Evolutionary conservation across 495 filamentous ascomycete genomes (phyloP).

Genomic region (Parachaetomium inaequale): DNA sequence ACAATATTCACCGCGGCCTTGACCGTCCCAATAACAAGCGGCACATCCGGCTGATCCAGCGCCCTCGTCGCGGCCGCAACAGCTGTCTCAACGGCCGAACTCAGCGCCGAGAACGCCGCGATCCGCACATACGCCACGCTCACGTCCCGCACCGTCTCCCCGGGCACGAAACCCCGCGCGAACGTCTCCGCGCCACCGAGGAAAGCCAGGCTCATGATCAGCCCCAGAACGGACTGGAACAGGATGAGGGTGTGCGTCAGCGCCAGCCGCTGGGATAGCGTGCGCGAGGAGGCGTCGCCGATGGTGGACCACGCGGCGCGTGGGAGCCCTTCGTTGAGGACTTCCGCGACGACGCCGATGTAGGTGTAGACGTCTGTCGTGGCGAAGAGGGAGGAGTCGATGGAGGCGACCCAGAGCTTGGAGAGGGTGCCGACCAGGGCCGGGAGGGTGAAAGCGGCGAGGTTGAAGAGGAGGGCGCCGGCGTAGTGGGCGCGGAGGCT

Average conservation of each 20-base stretch:
- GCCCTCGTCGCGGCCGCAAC: conserved; percentile 60
- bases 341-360: conserved; percentile 62
- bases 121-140: conserved; percentile 65
- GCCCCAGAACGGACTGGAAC: conserved; percentile 54
- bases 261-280: conserved; percentile 48
- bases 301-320: conserved; percentile 67
- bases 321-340: conserved; percentile 72
- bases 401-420: conserved; percentile 72
- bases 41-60: conserved; percentile 69
- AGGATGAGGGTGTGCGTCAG: conserved; percentile 64
- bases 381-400: conserved; percentile 62
- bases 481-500: conserved; percentile 36
- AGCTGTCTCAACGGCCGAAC: conserved; percentile 61
- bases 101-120: conserved; percentile 57
- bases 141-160: conserved; percentile 51
- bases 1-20: conserved; percentile 67
- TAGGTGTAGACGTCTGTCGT: conserved; percentile 60
- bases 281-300: conserved; percentile 59
- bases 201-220: conserved; percentile 62
- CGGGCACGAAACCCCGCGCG: conserved; percentile 61
- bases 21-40: conserved; percentile 61
- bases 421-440: conserved; percentile 66
- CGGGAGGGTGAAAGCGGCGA: conserved; percentile 60
- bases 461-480: conserved; percentile 61
- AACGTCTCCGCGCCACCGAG: conserved; percentile 51